A percentile compares a stretch with the other conserved stretches of the same genome.
phyloP scores from a whole-genome alignment of 805 yeast species.

The Zygosaccharomyces rouxii region DNA sequence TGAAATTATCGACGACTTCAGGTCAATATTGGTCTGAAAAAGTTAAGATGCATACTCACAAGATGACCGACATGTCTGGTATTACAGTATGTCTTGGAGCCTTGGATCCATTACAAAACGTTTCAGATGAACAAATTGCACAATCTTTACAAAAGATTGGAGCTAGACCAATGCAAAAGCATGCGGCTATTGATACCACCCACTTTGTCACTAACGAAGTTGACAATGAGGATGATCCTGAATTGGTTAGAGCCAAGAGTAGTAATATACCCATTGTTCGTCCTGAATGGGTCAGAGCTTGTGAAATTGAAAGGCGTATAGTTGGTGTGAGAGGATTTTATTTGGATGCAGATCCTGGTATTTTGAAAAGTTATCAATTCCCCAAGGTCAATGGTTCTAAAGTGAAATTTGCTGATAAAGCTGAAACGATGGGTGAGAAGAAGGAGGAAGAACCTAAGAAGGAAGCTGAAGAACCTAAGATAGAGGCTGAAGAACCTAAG shows the following conservation, averaged over 20 bases:
- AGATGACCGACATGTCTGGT: slow-evolving; percentile 93
- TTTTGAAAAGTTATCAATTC: slow-evolving; percentile 45
- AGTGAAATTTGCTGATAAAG: slow-evolving; percentile 5
- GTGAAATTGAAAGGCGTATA: slow-evolving; percentile 80
- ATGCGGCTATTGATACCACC: slow-evolving; percentile 85
- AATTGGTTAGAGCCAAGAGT: slow-evolving; percentile 73
- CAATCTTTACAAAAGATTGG: slow-evolving; percentile 65
- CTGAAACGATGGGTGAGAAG: not conserved
- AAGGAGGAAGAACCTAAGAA: not conserved
- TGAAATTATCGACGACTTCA: slow-evolving; percentile 81
- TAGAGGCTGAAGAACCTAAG: too few relatives aligned
- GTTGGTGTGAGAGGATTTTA: slow-evolving; percentile 91
- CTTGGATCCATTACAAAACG: slow-evolving; percentile 50
- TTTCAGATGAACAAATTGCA: slow-evolving; percentile 53
- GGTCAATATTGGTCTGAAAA: slow-evolving; percentile 73
- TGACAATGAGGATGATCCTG: slow-evolving; percentile 37
- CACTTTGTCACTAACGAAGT: slow-evolving; percentile 63
- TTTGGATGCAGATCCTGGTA: slow-evolving; percentile 48
- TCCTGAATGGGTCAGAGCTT: slow-evolving; percentile 96
- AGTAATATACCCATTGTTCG: slow-evolving; percentile 88
- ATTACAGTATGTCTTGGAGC: slow-evolving; percentile 88
- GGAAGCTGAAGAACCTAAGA: not conserved
- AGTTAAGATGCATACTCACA: slow-evolving; percentile 75
- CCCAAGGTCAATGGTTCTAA: slow-evolving; percentile 13
- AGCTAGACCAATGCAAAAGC: slow-evolving; percentile 70